phyloP scores from a whole-genome alignment of 306 rosid genomes.

The Potentilla sterilis region DNA sequence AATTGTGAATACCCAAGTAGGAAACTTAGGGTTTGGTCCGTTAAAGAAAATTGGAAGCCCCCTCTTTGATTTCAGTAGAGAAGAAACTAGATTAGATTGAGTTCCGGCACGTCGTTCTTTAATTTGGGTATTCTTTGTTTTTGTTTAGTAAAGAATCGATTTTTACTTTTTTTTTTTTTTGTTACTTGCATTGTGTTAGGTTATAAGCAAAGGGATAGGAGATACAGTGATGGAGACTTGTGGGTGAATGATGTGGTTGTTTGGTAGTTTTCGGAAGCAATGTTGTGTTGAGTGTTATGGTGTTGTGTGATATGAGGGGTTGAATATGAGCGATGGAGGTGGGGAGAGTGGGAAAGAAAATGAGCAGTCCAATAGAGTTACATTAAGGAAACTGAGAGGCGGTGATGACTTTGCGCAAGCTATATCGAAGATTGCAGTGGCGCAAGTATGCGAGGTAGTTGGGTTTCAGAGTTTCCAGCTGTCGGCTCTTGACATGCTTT shows the following conservation, averaged over 20 bases:
- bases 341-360: conserved; percentile 74
- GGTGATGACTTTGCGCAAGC: conserved; percentile 64
- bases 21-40: background rate
- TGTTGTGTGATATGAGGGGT: conserved; percentile 68
- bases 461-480: conserved; percentile 79
- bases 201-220: background rate
- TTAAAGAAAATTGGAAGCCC: background rate
- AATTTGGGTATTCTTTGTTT: background rate
- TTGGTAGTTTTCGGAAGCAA: conserved; percentile 24
- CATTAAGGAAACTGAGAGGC: conserved; percentile 37
- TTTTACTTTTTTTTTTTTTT: background rate
- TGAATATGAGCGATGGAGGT: conserved; percentile 92
- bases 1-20: background rate
- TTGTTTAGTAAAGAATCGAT: background rate
- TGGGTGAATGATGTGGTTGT: conserved; percentile 20
- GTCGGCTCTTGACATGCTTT: conserved; percentile 57
- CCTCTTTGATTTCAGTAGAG: no score
- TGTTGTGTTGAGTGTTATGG: conserved; percentile 36
- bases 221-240: background rate
- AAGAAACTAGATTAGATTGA: background rate
- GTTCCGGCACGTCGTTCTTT: background rate
- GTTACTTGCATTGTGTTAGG: conserved; percentile 26
- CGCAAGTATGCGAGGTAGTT: conserved; percentile 68
- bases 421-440: conserved; percentile 52
- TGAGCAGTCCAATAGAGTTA: conserved; percentile 39